Conservation (phyloP, 2,329 filamentous ascomycete genomes). For the Tolypocladium endophyticum region DNA sequence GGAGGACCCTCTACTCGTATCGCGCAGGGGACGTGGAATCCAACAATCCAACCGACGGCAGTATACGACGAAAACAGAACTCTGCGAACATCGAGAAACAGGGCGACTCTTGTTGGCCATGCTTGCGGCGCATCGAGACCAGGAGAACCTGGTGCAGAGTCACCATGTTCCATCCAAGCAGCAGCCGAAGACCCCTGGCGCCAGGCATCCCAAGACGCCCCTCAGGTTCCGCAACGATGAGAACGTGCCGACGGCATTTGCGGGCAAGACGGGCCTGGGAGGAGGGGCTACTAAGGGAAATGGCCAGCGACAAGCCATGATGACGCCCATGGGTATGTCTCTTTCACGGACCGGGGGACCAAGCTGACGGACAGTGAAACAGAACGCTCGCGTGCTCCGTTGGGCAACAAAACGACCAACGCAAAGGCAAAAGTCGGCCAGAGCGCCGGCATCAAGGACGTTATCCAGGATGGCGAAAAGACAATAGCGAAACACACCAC, state of each 20-base stretch:
- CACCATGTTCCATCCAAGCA: slow-evolving; percentile 66
- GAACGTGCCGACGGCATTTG: slow-evolving; percentile 47
- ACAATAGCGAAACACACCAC: slow-evolving; percentile 49
- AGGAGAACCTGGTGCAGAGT: slow-evolving; percentile 75
- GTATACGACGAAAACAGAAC: not conserved
- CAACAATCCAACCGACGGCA: not conserved
- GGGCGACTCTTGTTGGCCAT: slow-evolving; percentile 31
- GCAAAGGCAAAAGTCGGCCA: slow-evolving; percentile 65
- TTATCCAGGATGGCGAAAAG: slow-evolving; percentile 50
- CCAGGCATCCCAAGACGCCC: slow-evolving; percentile 71
- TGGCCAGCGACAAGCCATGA: slow-evolving; percentile 44
- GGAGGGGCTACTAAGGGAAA: slow-evolving; percentile 38
- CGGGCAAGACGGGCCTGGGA: slow-evolving; percentile 31
- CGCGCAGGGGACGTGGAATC: not conserved
- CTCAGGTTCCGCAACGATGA: slow-evolving; percentile 76
- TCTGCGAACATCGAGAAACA: not conserved
- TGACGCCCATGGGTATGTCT: slow-evolving; percentile 68
- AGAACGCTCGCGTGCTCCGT: slow-evolving; percentile 59
- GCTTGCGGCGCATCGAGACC: slow-evolving; percentile 70
- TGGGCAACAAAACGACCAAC: slow-evolving; percentile 95
- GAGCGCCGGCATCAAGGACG: slow-evolving; percentile 52
- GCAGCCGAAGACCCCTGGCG: slow-evolving; percentile 73
- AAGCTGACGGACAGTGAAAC: slow-evolving; percentile 4
- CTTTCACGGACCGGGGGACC: no score
- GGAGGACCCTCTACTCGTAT: not conserved